Evolutionary conservation across 306 rosid genomes (phyloP).

Genomic region (Arachis stenosperma): DNA sequence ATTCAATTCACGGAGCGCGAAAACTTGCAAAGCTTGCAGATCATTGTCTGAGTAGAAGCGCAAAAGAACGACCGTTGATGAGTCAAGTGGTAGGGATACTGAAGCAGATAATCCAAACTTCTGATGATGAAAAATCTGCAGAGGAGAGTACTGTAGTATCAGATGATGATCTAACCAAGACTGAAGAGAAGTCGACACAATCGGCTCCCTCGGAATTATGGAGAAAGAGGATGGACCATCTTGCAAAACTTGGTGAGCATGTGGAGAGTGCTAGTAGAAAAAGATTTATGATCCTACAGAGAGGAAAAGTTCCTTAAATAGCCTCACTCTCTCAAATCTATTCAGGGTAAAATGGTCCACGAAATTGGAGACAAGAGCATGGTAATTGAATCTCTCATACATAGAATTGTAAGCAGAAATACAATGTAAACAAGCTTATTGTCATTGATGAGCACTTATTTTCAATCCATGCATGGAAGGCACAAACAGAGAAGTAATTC

Average conservation of each 20-base stretch:
- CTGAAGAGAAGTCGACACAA: conserved; percentile 35
- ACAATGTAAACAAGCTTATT: neutral
- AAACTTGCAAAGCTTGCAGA: conserved; percentile 65
- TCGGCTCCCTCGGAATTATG: conserved; percentile 52
- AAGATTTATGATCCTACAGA: conserved; percentile 73
- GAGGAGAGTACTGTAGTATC: conserved; percentile 38
- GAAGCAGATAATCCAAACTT: conserved; percentile 60
- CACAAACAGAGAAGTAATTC: neutral
- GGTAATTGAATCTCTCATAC: neutral
- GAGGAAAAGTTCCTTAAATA: conserved; percentile 50
- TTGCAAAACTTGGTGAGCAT: conserved; percentile 80
- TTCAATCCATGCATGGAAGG: neutral
- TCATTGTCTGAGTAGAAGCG: conserved; percentile 60
- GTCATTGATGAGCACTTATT: neutral
- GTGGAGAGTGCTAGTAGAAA: conserved; percentile 66
- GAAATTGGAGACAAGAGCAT: neutral
- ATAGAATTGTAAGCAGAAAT: neutral
- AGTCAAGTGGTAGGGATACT: conserved; percentile 66
- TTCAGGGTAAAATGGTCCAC: neutral
- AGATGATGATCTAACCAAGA: conserved; percentile 42
- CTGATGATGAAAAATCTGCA: conserved; percentile 40
- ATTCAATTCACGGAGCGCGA: conserved; percentile 52
- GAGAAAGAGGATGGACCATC: conserved; percentile 78
- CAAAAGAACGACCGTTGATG: conserved; percentile 78
- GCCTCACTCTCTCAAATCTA: neutral